Evolutionary conservation across 805 yeast genomes (phyloP), one percentile per base, ranked within the genome.

Genomic region (Metschnikowia borealis): DNA sequence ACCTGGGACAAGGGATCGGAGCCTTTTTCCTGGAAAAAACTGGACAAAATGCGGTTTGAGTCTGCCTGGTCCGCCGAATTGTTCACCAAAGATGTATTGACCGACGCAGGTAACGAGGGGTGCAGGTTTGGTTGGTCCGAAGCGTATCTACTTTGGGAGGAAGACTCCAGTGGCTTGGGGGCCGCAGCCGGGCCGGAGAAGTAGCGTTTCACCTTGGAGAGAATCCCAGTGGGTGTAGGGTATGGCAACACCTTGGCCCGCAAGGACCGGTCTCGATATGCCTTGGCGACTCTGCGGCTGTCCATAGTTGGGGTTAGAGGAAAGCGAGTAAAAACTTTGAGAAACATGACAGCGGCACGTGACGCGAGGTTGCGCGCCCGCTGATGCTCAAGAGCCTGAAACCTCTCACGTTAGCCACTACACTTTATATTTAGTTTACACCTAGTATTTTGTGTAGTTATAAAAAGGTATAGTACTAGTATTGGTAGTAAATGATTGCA

Each of bases 11-110:
- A 71, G 4, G 92, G 89, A n/a, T 68, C 68, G 49, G 82, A 79
- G n/a, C 96, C 96, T 63, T 87, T 88, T 40, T 69, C 71, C n/a
- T 74, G 74, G 65, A 88, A 88, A 62, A 89, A 88, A 29, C 76
- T 80, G 11, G 89, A 84, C 44, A 88, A 67, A 32, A 79, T 76
- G 31, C 79, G 81, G 67, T 84, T 85, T 11, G 74, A 68, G 46
- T 51, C 61, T 14, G 44, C 46, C n/a, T 48, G 32, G 8, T 39
- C 54, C 10, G 49, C 51, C 39, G 39, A 49, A 11, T 53, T 39
- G 34, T 13, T 36, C 26, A 36, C 33, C 14, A 44, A 33, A 5
- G 54, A 46, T 31, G 52, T 34, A 44, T 52, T 50, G 17, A 50
- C 49, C 35, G 42, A 37, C n/a, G 48, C 34, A 37, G 46, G 23